Evolutionary conservation across 2,329 filamentous ascomycete species (phyloP).

Genomic region (Fusarium agapanthi): DNA sequence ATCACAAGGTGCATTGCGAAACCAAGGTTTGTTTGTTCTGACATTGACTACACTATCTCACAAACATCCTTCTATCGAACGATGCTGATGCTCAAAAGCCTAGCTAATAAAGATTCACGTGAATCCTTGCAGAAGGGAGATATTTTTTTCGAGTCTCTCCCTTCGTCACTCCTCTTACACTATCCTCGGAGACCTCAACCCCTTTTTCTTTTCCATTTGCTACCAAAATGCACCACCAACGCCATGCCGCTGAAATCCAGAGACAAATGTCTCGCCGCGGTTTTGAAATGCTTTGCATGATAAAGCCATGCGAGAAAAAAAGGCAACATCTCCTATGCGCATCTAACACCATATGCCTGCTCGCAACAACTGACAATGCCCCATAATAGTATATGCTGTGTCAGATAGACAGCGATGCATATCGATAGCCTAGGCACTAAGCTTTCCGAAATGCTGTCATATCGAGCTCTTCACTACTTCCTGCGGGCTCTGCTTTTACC

Average conservation of each 20-base stretch:
- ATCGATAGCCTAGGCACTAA: neutral
- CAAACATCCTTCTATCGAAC: constrained; percentile 1
- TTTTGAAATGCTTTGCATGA: constrained; percentile 32
- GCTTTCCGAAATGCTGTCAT: neutral
- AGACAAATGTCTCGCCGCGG: constrained; percentile 39
- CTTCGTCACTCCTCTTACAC: neutral
- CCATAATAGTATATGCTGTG: neutral
- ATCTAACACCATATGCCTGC: neutral
- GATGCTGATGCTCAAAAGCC: neutral
- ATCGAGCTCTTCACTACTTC: neutral
- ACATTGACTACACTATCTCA: constrained; percentile 23
- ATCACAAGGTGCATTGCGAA: neutral
- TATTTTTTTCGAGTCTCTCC: neutral
- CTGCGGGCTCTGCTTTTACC: neutral
- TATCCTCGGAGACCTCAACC: neutral
- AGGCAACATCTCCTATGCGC: constrained; percentile 3
- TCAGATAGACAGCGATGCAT: neutral
- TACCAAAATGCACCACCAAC: constrained; percentile 41
- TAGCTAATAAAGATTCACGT: neutral
- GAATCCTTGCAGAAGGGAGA: neutral
- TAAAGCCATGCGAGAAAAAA: constrained; percentile 24
- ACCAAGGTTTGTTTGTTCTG: neutral
- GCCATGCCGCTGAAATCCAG: constrained; percentile 41
- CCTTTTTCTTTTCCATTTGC: constrained; percentile 18
- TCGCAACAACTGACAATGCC: neutral